phyloP scores from a whole-genome alignment of 306 rosid species.

The barrel medic (Medicago truncatula) region MtrunA17r5.0-ANR NC_053049.1:44571501-44572000 shows the following conservation, averaged over 20 bases:
- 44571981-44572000: neutral
- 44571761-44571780: constrained; percentile 4
- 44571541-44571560: constrained; percentile 3
- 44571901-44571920: constrained; percentile 12
- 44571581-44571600: neutral
- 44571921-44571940: constrained; percentile 1
- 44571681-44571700: constrained; percentile 8
- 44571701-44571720: neutral
- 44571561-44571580: neutral
- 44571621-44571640: neutral
- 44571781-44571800: neutral
- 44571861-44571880: neutral
- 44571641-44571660: constrained; percentile 1
- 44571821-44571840: neutral
- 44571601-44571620: neutral
- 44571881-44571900: constrained; percentile 1
- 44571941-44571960: constrained; percentile 27
- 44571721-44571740: neutral
- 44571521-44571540: constrained; percentile 16
- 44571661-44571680: neutral
- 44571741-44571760: neutral
- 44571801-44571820: neutral
- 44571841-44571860: neutral
- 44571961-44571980: constrained; percentile 11
- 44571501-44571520: neutral